phyloP scores from a whole-genome alignment of 2,329 filamentous ascomycete genomes.

The Delphinella strobiligena region DNA sequence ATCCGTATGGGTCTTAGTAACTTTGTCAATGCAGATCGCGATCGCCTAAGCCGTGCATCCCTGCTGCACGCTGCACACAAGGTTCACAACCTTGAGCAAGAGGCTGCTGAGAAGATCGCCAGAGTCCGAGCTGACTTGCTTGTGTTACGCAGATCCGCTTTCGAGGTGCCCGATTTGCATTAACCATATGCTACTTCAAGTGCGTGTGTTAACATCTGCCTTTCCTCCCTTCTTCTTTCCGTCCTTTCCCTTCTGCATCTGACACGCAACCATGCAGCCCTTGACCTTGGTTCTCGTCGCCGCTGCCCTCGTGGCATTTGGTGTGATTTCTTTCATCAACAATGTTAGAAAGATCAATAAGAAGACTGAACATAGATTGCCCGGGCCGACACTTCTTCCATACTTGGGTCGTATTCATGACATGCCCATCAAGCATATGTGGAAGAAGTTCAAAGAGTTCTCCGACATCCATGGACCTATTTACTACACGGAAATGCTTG shows the following conservation, averaged over 20 bases:
- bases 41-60: no score
- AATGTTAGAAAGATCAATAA: slow-evolving; percentile 23
- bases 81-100: no score
- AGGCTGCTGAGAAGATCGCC: no score
- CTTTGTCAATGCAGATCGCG: no score
- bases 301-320: slow-evolving; percentile 26
- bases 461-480: slow-evolving; percentile 22
- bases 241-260: slow-evolving; percentile 1
- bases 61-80: no score
- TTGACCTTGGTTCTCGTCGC: slow-evolving; percentile 25
- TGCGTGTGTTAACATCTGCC: slow-evolving; percentile 4
- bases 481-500: slow-evolving; percentile 24
- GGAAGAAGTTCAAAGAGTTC: slow-evolving; percentile 40
- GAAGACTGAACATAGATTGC: slow-evolving; percentile 22
- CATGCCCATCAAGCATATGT: slow-evolving; percentile 37
- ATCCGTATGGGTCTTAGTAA: no score
- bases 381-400: slow-evolving; percentile 28
- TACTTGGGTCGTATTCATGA: slow-evolving; percentile 32
- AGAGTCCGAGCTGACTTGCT: no score
- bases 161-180: background rate
- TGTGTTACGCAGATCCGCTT: background rate
- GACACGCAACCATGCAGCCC: slow-evolving; percentile 24
- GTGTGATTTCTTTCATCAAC: slow-evolving; percentile 21
- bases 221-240: slow-evolving; percentile 1
- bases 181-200: background rate